Base-by-base conservation (phyloP, 768 basidiomycete species). In the Kwoniella bestiolae region DNA sequence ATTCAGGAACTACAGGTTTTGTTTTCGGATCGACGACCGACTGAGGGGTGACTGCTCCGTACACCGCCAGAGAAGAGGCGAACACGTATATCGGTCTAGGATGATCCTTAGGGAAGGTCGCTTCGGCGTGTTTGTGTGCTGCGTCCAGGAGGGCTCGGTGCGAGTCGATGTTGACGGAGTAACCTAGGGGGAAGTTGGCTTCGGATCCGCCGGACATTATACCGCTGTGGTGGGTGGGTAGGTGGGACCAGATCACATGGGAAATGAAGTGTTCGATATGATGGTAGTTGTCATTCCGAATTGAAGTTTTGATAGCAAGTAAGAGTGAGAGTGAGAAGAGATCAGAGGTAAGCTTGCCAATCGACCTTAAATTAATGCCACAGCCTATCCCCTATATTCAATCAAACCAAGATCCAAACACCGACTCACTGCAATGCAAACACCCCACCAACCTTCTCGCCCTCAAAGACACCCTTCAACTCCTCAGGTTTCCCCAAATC, bases 121-220 rank as follows among this genome's bases (percentile, higher is more conserved):
- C 45, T 12, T 70, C 60, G 2, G 72, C 73, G 64, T 82, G 81
- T 12, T 56, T 61, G 47, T 74, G 72, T 9, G 72, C 53, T 23
- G 63, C 68, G 28, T 73, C 64, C 26, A 82, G 62, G 0, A 82
- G 67, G 12, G 70, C 63, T 60, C 80, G 34, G 63, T 82, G 77
- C 2, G 78, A 79, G 51, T 80, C 76, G 51, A 82, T 71, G 67
- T 82, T 82, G 67, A 82, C 79, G 14, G 70, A 58, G 58, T 73
- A 76, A n/a, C 86, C 86, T 1, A 87, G 72, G 45, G 86, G 85
- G 73, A 88, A 87, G 67, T 86, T 83, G 63, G 86, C 85, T 74
- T 88, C 87, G 16, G 86, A 83, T 35, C 86, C 86, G 16, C 86
- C 84, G 26, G 86, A 87, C 87, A 88, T 87, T 70, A 87, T 86